phyloP scores from a whole-genome alignment of 768 basidiomycete genomes.

The Macrolepiota dolichaula region DNA sequence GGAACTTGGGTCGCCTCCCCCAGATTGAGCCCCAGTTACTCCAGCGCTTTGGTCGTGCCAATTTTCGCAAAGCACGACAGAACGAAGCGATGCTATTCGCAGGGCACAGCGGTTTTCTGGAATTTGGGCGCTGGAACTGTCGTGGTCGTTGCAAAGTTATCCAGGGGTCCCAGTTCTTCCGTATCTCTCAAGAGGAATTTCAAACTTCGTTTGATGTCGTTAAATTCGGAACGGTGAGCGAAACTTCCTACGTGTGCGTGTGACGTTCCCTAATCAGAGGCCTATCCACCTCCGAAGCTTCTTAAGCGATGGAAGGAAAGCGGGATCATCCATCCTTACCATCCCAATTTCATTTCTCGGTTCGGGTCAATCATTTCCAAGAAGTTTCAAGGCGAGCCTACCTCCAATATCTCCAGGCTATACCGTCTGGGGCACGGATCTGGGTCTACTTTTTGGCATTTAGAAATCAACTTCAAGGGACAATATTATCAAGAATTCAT shows the following conservation, averaged over 20 bases:
- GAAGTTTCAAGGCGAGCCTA: background rate
- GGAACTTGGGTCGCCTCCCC: too few relatives aligned
- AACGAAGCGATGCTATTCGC: too few relatives aligned
- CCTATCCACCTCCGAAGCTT: background rate
- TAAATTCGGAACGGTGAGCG: background rate
- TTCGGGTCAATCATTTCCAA: too few relatives aligned
- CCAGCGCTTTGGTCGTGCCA: background rate
- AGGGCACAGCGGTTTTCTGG: background rate
- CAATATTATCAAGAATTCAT: too few relatives aligned
- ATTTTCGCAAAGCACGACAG: too few relatives aligned
- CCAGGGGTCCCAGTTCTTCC: background rate
- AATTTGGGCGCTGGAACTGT: background rate
- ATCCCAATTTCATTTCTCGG: background rate
- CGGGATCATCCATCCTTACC: background rate
- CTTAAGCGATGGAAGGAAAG: background rate
- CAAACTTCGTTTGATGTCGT: background rate
- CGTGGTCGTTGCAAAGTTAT: too few relatives aligned
- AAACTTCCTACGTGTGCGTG: too few relatives aligned
- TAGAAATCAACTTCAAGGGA: background rate
- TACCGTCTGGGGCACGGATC: too few relatives aligned
- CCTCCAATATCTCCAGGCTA: background rate
- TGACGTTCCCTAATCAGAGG: too few relatives aligned
- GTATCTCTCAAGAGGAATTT: background rate
- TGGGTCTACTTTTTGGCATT: background rate
- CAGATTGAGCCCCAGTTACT: too few relatives aligned